Evolutionary conservation across 148 eudicot species (phyloP), one percentile per base, ranked within the genome.

Genomic region (Diospyros lotus): DNA sequence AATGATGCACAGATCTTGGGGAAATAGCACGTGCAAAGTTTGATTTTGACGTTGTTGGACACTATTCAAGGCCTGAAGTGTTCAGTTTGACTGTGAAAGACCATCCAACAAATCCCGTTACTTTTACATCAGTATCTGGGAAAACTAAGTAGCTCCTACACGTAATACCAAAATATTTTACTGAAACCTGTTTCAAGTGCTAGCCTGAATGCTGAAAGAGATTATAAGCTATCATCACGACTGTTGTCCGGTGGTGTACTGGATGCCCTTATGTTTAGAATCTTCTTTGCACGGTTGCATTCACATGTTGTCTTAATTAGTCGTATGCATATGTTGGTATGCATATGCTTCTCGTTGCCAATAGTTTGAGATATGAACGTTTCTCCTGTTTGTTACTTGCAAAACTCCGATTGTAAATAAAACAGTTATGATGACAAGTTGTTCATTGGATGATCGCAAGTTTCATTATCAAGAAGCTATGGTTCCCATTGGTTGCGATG

Each of bases 11-110:
- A 94, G 98, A 94, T 92, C 82, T 94, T 51, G 93, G 90, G 58
- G 98, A 94, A 67, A 86, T 94, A 65, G 91, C 85, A 54, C 91
- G 88, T 9, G 96, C 91, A 15, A 94, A 94, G 80, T 91, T 94
- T 56, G 97, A 84, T 80, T 94, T 94, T 68, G 98, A 94, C 76
- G 98, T 92, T 62, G 91, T 90, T 75, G 97, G 97, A 44, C 98
- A 94, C 75, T 94, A 92, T 80, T 81, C 98, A 76, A 87, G 97
- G 76, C 87, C 96, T 3, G 98, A 94, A 81, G 73, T 94, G 42
- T 84, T 94, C 55, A 94, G 90, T 78, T 76, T 94, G 58, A 83
- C 81, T 76, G 98, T 94, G 66, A 87, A 79, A 84, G 97, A 92
- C 75, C 86, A 90, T 58, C 96, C 93, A 13, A 78, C 89, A 44